phyloP scores from a whole-genome alignment of 768 basidiomycete genomes.

The Termitomyces sp. region DNA sequence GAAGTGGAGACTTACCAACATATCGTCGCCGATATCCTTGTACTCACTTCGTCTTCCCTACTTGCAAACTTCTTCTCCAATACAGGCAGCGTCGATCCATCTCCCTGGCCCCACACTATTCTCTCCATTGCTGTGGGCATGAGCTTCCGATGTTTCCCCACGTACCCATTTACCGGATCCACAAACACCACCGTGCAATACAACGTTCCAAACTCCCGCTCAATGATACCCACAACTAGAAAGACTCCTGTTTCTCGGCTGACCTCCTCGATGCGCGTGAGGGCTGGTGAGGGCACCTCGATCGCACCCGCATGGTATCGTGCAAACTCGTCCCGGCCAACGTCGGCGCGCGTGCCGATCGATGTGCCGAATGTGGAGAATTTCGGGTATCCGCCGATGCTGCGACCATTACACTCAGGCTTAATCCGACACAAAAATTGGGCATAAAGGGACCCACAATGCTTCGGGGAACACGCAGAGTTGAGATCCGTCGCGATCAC shows the following conservation, averaged over 20 bases:
- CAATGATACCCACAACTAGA: slow-evolving; percentile 58
- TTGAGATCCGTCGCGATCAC: slow-evolving; percentile 41
- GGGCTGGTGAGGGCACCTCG: slow-evolving; percentile 49
- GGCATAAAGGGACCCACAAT: slow-evolving; percentile 30
- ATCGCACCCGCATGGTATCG: slow-evolving; percentile 53
- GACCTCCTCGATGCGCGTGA: slow-evolving; percentile 43
- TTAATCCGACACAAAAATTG: neutral
- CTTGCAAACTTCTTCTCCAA: slow-evolving; percentile 33
- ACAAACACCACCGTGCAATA: slow-evolving; percentile 61
- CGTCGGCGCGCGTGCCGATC: slow-evolving; percentile 45
- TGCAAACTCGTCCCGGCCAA: slow-evolving; percentile 57
- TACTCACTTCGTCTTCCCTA: slow-evolving; percentile 19
- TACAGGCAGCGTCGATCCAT: slow-evolving; percentile 50
- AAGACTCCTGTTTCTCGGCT: slow-evolving; percentile 47
- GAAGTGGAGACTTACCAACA: slow-evolving; percentile 42
- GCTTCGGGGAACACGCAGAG: slow-evolving; percentile 56
- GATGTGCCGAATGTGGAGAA: slow-evolving; percentile 46
- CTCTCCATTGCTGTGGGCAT: slow-evolving; percentile 60
- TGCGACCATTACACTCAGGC: neutral
- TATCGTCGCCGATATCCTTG: slow-evolving; percentile 53
- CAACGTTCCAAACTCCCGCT: slow-evolving; percentile 54
- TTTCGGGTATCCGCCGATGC: slow-evolving; percentile 55
- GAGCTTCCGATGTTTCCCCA: slow-evolving; percentile 65
- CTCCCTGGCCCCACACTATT: slow-evolving; percentile 60
- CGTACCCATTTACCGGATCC: slow-evolving; percentile 43